phyloP scores from a whole-genome alignment of 2,329 filamentous ascomycete genomes.

The Fusarium decemcellulare region DNA sequence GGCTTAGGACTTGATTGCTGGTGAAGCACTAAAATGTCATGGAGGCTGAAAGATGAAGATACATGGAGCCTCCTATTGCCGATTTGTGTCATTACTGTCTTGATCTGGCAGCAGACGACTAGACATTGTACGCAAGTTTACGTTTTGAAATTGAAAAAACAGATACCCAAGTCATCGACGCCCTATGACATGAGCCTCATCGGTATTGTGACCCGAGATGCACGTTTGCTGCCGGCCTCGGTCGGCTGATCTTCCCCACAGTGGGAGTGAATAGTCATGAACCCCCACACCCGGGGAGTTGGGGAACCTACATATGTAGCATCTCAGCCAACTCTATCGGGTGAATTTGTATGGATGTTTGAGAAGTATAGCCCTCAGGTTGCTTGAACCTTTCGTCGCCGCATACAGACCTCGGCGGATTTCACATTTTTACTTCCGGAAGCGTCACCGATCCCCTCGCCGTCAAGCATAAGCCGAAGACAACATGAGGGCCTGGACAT shows the following conservation, averaged over 20 bases:
- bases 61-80: constrained; percentile 23
- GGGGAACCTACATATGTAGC: background rate
- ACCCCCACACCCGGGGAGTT: constrained; percentile 38
- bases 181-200: constrained; percentile 24
- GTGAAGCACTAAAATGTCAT: constrained; percentile 17
- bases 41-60: constrained; percentile 15
- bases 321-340: background rate
- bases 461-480: background rate
- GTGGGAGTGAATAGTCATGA: background rate
- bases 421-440: constrained; percentile 8
- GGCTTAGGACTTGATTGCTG: constrained; percentile 4
- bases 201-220: constrained; percentile 21
- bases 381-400: background rate
- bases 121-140: constrained; percentile 42
- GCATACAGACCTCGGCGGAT: background rate
- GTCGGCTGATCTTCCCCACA: constrained; percentile 35
- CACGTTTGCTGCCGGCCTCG: constrained; percentile 16
- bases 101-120: constrained; percentile 30
- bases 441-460: constrained; percentile 7
- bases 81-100: constrained; percentile 22
- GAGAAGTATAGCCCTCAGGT: background rate
- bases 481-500: constrained; percentile 36
- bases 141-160: constrained; percentile 36
- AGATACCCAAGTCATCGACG: constrained; percentile 41
- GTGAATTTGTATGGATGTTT: background rate